These are phyloP conservation scores for Apiospora saccharicola DNA, from an alignment of 2,329 filamentous ascomycete species.

Conservation along the genomic window DNA sequence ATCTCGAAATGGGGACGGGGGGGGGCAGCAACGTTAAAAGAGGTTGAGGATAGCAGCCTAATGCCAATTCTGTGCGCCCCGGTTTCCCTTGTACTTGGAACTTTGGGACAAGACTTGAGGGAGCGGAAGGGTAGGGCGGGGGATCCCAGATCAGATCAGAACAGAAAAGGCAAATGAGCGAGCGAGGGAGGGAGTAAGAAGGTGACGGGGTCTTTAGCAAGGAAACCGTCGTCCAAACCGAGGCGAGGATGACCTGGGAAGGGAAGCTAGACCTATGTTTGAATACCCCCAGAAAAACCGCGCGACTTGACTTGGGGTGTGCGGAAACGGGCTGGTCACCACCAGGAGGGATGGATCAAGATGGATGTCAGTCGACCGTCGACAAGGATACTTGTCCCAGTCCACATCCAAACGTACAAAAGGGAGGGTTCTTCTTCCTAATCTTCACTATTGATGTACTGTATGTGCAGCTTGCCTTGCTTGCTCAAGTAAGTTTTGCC, in stretches of 20 bases:
- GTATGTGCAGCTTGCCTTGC: neutral
- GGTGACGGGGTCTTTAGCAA: slow-evolving; percentile 20
- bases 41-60: slow-evolving; percentile 26
- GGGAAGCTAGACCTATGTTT: slow-evolving; percentile 13
- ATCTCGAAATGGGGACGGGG: slow-evolving; percentile 19
- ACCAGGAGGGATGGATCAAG: neutral
- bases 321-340: slow-evolving; percentile 15
- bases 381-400: neutral
- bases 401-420: neutral
- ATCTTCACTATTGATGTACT: neutral
- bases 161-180: slow-evolving; percentile 12
- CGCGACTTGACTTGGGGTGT: slow-evolving; percentile 1
- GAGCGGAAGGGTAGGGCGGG: slow-evolving; percentile 21
- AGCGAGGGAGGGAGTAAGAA: slow-evolving; percentile 18
- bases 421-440: neutral
- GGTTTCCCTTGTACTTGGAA: slow-evolving; percentile 14
- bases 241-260: slow-evolving; percentile 10
- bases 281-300: slow-evolving; percentile 13
- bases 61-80: slow-evolving; percentile 21
- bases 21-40: slow-evolving; percentile 28
- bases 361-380: slow-evolving; percentile 5
- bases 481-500: too few species aligned
- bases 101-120: slow-evolving; percentile 12
- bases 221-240: slow-evolving; percentile 18
- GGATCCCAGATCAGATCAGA: slow-evolving; percentile 22